Evolutionary conservation across 345 rosid species (phyloP), one percentile per base, ranked within the genome.

Genomic region (Acer yangbiense): DNA sequence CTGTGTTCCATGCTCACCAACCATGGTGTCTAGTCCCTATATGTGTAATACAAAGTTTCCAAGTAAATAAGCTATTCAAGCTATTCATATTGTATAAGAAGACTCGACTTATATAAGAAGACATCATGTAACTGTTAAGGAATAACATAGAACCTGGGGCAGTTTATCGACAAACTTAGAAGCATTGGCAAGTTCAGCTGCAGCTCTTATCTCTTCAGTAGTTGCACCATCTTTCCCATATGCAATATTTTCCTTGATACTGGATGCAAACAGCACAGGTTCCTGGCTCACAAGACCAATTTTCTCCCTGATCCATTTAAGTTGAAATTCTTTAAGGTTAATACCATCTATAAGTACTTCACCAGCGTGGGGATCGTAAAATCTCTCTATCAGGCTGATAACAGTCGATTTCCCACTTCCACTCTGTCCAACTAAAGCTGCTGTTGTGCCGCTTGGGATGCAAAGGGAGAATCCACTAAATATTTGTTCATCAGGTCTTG

Each of bases 351-450:
- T 85, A 1, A 90, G 86, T 44, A 93, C 89, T 82, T 86, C 83
- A 0, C 97, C 97, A 0, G 91, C 71, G n/a, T 77, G 89, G 0
- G 94, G 98, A 80, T 93, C 98, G 58, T 92, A 93, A 69, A 92
- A 93, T 78, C 98, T 88, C 84, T 93, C 94, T 5, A 93, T 87
- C 62, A 93, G 78, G 83, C 92, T 92, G 43, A 92, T 87, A 1
- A 87, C 94, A 0, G 98, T 93, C n/a, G 98, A 93, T 81, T 91
- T 93, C 32, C 97, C 97, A 66, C 98, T 93, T 72, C 98, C 98
- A 35, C 97, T 93, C 72, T 93, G 93, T 54, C 98, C 98, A 60
- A 93, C 98, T 76, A 93, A 74, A 17, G 98, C 98, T 17, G 89
- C 86, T 20, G 93, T 91, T 25, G 91, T 79, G 17, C 98, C 97